These are phyloP conservation scores for Boletus holoroseus DNA, from an alignment of 1,284 basidiomycete genomes.

Conservation along the genomic window DNA sequence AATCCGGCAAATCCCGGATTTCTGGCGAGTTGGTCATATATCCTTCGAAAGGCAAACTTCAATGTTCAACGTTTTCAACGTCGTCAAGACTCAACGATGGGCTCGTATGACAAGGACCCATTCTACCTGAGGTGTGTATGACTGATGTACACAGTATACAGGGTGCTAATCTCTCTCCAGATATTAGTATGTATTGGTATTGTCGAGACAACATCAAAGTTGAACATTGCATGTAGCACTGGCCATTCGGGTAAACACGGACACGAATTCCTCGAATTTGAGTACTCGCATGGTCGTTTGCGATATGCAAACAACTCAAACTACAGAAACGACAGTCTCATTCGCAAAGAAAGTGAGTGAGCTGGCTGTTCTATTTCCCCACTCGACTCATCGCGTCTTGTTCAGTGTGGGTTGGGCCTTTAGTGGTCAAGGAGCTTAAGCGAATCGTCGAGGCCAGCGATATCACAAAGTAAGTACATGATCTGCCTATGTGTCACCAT, in stretches of 20 bases:
- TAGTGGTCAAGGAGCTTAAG: constrained; percentile 91
- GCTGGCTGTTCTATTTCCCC: background rate
- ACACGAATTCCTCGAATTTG: constrained; percentile 98
- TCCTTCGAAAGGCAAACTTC: background rate
- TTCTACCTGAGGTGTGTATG: constrained; percentile 75
- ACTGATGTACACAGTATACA: background rate
- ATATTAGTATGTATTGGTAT: constrained; percentile 67
- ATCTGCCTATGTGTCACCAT: background rate
- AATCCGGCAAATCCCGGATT: constrained; percentile 21
- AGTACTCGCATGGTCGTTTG: constrained; percentile 93
- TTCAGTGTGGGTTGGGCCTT: constrained; percentile 89
- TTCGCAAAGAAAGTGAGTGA: constrained; percentile 93
- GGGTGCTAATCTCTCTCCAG: constrained; percentile 36
- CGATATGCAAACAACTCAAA: constrained; percentile 99
- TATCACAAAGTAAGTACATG: constrained; percentile 77
- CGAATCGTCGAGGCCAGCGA: constrained; percentile 93
- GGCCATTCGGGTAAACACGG: constrained; percentile 95
- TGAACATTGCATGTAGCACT: constrained; percentile 50
- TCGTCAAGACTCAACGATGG: constrained; percentile 42
- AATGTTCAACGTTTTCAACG: constrained; percentile 14
- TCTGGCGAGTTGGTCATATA: background rate
- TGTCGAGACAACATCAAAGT: background rate
- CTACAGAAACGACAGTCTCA: constrained; percentile 94
- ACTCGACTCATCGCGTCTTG: constrained; percentile 1
- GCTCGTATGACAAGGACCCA: constrained; percentile 57